Conservation (phyloP, 2,329 filamentous ascomycete species). For the Fusarium odoratissimum region DNA sequence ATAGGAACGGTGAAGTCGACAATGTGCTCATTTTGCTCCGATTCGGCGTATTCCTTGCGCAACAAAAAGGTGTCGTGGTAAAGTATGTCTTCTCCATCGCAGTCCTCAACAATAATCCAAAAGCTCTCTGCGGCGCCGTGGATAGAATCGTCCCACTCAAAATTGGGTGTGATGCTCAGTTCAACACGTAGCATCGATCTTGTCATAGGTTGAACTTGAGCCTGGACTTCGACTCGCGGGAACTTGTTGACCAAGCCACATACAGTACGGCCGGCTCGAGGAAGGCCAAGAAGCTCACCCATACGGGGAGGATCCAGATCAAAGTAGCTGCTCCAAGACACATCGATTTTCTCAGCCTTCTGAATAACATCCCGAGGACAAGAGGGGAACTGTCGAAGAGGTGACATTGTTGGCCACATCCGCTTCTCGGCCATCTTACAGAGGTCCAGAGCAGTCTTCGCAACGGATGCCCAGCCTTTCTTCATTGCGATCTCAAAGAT, state of each 20-base stretch:
- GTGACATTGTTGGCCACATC: constrained; percentile 99
- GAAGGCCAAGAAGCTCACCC: constrained; percentile 92
- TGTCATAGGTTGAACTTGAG: constrained; percentile 94
- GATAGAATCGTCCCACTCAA: constrained; percentile 91
- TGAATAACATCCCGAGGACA: constrained; percentile 88
- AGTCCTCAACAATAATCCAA: constrained; percentile 98
- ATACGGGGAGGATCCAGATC: constrained; percentile 96
- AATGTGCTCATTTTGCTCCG: constrained; percentile 91
- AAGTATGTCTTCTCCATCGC: constrained; percentile 94
- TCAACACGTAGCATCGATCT: constrained; percentile 92
- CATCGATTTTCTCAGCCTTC: constrained; percentile 94
- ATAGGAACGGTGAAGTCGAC: constrained; percentile 98
- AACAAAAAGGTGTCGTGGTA: constrained; percentile 96
- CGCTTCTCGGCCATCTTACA: constrained; percentile 99
- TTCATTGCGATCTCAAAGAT: constrained; percentile 98
- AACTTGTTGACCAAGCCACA: constrained; percentile 92
- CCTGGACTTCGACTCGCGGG: constrained; percentile 90
- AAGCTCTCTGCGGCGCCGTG: constrained; percentile 92
- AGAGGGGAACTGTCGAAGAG: constrained; percentile 86
- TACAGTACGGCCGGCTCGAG: constrained; percentile 86
- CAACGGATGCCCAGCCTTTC: constrained; percentile 94
- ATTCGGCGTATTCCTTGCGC: constrained; percentile 85
- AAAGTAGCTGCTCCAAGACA: constrained; percentile 93
- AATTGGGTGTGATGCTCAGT: constrained; percentile 91
- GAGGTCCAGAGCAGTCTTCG: constrained; percentile 90